Evolutionary conservation across 805 yeast genomes (phyloP).

Genomic region (Tetrapisispora nanseiensis): DNA sequence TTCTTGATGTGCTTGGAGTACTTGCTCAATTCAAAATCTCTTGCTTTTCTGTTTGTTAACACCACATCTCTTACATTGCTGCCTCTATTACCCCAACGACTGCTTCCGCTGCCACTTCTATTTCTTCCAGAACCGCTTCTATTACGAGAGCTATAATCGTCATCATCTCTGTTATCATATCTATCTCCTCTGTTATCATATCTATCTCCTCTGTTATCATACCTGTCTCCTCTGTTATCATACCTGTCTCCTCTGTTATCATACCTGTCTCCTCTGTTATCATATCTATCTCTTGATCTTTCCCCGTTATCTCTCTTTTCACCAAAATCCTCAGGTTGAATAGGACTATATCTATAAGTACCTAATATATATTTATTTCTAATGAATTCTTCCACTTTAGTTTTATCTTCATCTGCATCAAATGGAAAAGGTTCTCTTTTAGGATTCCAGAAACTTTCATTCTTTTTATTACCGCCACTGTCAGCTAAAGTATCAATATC

Average conservation of each 20-base stretch:
- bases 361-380: conserved; percentile 64
- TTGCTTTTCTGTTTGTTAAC: conserved; percentile 42
- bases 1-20: conserved; percentile 41
- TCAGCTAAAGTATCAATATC: conserved; percentile 39
- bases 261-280: conserved; percentile 1
- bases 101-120: neutral
- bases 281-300: conserved; percentile 2
- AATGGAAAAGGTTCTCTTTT: conserved; percentile 58
- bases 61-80: conserved; percentile 3
- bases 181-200: neutral
- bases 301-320: conserved; percentile 3
- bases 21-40: conserved; percentile 42
- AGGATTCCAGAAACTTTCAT: conserved; percentile 58
- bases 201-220: neutral
- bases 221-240: conserved; percentile 2
- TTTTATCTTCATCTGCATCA: conserved; percentile 60
- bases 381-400: conserved; percentile 45
- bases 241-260: conserved; percentile 4
- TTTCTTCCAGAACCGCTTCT: neutral
- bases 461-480: conserved; percentile 53
- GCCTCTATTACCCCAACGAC: neutral
- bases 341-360: conserved; percentile 33
- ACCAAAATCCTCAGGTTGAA: conserved; percentile 25
- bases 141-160: neutral
- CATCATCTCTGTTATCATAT: neutral